Base-by-base conservation (phyloP, 179 eudicot genomes). In the Pouteria campechiana region DNA sequence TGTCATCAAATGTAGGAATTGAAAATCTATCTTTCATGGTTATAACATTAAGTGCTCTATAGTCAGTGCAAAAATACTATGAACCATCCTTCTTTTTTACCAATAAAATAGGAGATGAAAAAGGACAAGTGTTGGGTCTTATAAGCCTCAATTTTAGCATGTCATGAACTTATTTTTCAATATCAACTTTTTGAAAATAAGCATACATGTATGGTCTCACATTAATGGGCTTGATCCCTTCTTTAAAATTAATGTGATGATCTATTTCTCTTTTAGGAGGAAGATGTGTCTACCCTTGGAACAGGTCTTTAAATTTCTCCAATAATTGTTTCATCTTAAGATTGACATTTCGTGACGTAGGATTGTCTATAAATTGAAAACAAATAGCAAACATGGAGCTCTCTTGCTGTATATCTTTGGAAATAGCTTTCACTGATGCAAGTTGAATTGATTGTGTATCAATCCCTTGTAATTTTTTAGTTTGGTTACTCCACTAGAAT, bases 21-120 rank as follows among this genome's bases (percentile, higher is more conserved):
- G 22, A n/a, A 50, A 33, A 44, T 9, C 30, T 40, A 10, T 52
- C 57, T 13, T 52, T 52, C 3, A 52, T 22, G 7, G 48, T 52
- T 2, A 12, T 18, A 1, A 25, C 25, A 19, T 54, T 54, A 0
- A 54, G 9, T 2, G 21, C 33, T 11, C 42, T 24, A 17, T 43
- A 35, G 1, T 33, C 50, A 4, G 27, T 18, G 25, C 33, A 48
- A 15, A 48, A 16, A 1, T 25, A 5, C 54, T 37, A 50, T 1
- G 31, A 9, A 1, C 48, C 60, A 37, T 46, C 52, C 25, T 55
- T 55, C 6, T 55, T 46, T 8, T 36, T 38, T 0, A n/a, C n/a
- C n/a, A n/a, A n/a, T n/a, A n/a, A n/a, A n/a, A n/a, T n/a, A n/a
- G n/a, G n/a, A n/a, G n/a, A 44, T 37, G 6, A 55, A 9, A 1